These are phyloP conservation scores for Elsinoe ampelina DNA, from an alignment of 2,329 filamentous ascomycete genomes.

Conservation along the genomic window DNA sequence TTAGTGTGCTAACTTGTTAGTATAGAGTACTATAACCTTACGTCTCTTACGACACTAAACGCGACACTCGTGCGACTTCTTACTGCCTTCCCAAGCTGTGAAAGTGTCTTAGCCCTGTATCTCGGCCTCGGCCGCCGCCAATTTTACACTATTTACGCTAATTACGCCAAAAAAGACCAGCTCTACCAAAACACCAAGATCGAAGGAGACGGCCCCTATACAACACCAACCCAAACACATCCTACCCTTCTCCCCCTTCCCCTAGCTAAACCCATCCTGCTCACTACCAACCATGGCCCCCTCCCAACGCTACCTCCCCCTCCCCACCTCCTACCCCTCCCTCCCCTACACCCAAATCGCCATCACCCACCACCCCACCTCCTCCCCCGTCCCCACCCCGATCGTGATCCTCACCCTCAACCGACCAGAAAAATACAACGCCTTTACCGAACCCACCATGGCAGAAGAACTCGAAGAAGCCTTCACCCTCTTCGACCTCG, in stretches of 20 bases:
- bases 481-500: slow-evolving; percentile 43
- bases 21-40: too few species aligned
- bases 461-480: slow-evolving; percentile 46
- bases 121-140: too few species aligned
- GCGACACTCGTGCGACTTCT: too few species aligned
- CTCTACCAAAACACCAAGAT: too few species aligned
- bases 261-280: background rate
- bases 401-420: slow-evolving; percentile 56
- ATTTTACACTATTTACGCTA: too few species aligned
- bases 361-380: slow-evolving; percentile 32
- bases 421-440: slow-evolving; percentile 58
- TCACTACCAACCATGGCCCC: slow-evolving; percentile 1
- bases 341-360: slow-evolving; percentile 34
- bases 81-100: too few species aligned
- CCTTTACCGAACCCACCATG: slow-evolving; percentile 58
- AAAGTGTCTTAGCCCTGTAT: too few species aligned
- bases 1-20: too few species aligned
- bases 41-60: too few species aligned
- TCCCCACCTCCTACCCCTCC: slow-evolving; percentile 33
- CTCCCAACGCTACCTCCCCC: slow-evolving; percentile 13
- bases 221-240: background rate
- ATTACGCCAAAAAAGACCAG: too few species aligned
- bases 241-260: background rate
- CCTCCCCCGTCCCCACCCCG: slow-evolving; percentile 48
- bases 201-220: too few species aligned